Evolutionary conservation across 306 rosid species (phyloP).

Genomic region (Benincasa hispida): DNA sequence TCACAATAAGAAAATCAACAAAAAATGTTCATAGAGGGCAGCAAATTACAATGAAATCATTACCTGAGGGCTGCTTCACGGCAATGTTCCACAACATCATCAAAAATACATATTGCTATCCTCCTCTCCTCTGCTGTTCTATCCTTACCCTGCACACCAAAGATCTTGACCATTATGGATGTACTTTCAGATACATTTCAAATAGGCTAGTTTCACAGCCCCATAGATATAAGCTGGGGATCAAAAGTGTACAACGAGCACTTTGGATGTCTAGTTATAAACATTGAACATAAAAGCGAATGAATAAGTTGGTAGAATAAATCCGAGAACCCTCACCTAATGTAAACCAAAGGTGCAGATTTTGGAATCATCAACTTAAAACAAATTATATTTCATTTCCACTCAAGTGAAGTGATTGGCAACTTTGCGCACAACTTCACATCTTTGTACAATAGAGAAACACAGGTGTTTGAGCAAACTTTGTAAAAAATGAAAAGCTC

Average conservation of each 20-base stretch:
- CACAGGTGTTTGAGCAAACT: not conserved
- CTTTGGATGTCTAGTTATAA: not conserved
- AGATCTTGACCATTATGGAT: not conserved
- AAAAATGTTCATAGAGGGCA: not conserved
- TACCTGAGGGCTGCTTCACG: conserved; percentile 93
- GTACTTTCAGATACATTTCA: not conserved
- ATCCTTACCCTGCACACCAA: conserved; percentile 68
- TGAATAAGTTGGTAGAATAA: not conserved
- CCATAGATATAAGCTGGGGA: not conserved
- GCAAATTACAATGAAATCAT: not conserved
- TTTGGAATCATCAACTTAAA: not conserved
- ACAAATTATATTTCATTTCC: not conserved
- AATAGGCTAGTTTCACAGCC: not conserved
- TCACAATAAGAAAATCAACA: conserved; percentile 12
- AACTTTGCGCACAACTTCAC: not conserved
- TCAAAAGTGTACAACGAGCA: not conserved
- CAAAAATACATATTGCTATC: conserved; percentile 96
- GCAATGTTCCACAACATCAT: conserved; percentile 96
- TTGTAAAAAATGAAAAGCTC: not conserved
- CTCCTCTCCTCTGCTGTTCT: conserved; percentile 96
- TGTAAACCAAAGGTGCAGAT: not conserved
- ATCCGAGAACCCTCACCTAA: not conserved
- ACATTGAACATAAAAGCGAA: not conserved
- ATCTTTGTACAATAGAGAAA: not conserved
- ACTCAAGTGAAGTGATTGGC: not conserved